Conservation (phyloP, 1,284 basidiomycete genomes). For the Leccinum huronense region DNA sequence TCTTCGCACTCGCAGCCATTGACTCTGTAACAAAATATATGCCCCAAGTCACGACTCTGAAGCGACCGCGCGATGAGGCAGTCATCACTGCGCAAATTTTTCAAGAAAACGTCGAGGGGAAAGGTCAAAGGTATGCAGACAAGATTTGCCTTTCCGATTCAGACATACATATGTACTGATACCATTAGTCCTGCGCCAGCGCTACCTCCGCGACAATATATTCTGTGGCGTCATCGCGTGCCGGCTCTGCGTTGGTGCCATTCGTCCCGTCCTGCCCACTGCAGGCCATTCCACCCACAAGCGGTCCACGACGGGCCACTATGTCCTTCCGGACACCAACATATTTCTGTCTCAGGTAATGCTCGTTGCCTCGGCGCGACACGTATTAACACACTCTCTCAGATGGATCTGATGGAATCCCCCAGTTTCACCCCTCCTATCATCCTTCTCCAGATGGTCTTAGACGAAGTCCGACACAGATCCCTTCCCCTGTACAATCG, state of each 20-base stretch:
- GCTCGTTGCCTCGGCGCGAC: background rate
- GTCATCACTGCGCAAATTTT: conserved; percentile 84
- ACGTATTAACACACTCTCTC: conserved; percentile 11
- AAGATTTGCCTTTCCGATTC: background rate
- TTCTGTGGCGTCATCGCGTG: conserved; percentile 85
- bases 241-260: conserved; percentile 50
- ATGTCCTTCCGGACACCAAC: conserved; percentile 93
- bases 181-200: conserved; percentile 83
- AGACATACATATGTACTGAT: background rate
- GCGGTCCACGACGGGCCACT: conserved; percentile 67
- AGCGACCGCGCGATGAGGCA: conserved; percentile 70
- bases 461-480: conserved; percentile 95
- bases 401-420: conserved; percentile 93
- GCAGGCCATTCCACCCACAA: conserved; percentile 54
- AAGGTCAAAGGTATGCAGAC: conserved; percentile 80
- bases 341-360: conserved; percentile 82
- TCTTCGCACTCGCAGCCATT: too few species aligned
- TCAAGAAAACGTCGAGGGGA: conserved; percentile 92
- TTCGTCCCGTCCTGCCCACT: conserved; percentile 45
- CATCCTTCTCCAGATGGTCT: conserved; percentile 91
- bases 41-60: conserved; percentile 72
- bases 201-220: conserved; percentile 93
- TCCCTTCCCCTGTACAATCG: conserved; percentile 93
- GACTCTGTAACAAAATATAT: background rate
- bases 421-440: conserved; percentile 72